Percentiles rank a stretch among this genome's conserved stretches.
phyloP scores from a whole-genome alignment of 208 protist species.

The Giardia muris region DNA sequence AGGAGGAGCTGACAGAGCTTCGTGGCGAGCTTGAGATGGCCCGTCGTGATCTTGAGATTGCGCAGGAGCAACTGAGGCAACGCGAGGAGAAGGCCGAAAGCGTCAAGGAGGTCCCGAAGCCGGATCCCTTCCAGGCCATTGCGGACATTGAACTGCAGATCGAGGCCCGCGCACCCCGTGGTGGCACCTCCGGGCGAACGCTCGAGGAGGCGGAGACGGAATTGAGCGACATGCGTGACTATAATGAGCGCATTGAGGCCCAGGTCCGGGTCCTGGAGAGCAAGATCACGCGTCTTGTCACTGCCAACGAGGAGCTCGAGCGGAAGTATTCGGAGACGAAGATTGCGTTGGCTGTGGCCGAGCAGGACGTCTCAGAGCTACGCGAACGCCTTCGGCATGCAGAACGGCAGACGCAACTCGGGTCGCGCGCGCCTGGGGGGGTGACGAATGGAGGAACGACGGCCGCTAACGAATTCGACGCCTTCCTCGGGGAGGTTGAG shows the following conservation, averaged over 20 bases:
- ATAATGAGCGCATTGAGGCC: not conserved
- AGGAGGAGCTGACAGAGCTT: not conserved
- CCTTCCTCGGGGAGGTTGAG: not conserved
- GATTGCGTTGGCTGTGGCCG: not conserved
- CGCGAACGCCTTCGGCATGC: not conserved
- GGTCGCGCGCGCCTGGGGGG: not conserved
- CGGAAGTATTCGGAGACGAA: not conserved
- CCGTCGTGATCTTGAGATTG: not conserved
- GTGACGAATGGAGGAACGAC: not conserved
- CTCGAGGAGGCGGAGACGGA: not conserved
- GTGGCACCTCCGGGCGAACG: too few species aligned
- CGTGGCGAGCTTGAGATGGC: not conserved
- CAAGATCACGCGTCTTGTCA: not conserved
- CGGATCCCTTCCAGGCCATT: not conserved
- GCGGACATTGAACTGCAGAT: not conserved
- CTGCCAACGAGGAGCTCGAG: not conserved
- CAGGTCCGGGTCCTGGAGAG: not conserved
- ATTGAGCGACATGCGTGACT: not conserved
- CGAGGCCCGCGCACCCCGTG: not conserved
- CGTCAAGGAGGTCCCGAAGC: not conserved
- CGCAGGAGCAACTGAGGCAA: not conserved
- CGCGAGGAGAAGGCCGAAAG: not conserved
- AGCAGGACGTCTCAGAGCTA: not conserved
- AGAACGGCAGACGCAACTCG: not conserved
- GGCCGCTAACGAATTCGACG: not conserved